These are phyloP conservation scores for Wickerhamiella spandovensis DNA, from an alignment of 805 yeast species.

Conservation along the genomic window DNA sequence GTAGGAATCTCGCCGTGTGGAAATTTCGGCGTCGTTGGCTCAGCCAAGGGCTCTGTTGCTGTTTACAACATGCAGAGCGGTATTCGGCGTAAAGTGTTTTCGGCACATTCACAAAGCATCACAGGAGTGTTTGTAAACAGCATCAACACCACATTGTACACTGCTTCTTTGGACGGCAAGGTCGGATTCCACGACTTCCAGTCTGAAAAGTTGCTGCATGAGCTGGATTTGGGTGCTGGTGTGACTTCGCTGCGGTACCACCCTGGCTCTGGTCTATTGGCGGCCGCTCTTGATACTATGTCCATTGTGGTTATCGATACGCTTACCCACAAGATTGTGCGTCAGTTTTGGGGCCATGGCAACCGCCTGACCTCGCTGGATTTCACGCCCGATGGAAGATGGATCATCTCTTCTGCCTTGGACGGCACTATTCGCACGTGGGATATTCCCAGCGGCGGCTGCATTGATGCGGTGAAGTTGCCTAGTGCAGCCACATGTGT, in stretches of 20 bases:
- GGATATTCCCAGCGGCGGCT: conserved; percentile 95
- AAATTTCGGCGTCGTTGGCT: conserved; percentile 85
- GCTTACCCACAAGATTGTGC: conserved; percentile 65
- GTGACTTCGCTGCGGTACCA: conserved; percentile 68
- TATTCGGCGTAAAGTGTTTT: conserved; percentile 51
- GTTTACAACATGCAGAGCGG: conserved; percentile 90
- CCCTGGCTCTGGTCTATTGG: conserved; percentile 69
- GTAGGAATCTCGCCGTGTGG: conserved; percentile 87
- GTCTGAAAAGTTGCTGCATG: conserved; percentile 52
- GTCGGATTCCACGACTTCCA: conserved; percentile 81
- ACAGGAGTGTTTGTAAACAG: conserved; percentile 86
- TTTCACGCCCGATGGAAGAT: conserved; percentile 89
- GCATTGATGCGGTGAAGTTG: conserved; percentile 80
- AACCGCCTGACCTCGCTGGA: conserved; percentile 79
- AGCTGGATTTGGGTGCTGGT: conserved; percentile 59
- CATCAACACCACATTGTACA: conserved; percentile 76
- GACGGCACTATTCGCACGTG: conserved; percentile 88
- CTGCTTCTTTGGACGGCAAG: conserved; percentile 78
- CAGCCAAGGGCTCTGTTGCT: conserved; percentile 71
- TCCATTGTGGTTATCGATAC: conserved; percentile 74
- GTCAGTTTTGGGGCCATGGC: conserved; percentile 80
- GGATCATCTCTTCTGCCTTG: conserved; percentile 73
- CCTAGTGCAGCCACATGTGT: conserved; percentile 70
- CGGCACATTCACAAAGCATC: conserved; percentile 52
- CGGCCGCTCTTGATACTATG: conserved; percentile 75